These are phyloP conservation scores for Lactarius hatsudake DNA, from an alignment of 768 basidiomycete genomes.

Conservation along the genomic window DNA sequence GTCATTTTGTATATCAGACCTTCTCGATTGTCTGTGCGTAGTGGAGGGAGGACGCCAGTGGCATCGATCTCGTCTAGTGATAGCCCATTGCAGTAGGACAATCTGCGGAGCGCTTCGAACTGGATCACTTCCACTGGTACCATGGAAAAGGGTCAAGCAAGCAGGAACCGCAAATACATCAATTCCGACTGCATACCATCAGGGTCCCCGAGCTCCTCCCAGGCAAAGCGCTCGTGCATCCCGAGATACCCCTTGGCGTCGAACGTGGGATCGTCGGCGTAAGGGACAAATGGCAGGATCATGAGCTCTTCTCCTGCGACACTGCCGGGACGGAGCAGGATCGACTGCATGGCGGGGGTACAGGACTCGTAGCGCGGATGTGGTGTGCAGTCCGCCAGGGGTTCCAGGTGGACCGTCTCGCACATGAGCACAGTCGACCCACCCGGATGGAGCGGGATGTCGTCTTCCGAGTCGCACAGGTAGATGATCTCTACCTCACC, in stretches of 20 bases:
- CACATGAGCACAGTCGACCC: constrained; percentile 6
- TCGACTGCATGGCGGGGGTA: constrained; percentile 46
- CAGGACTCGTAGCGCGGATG: constrained; percentile 55
- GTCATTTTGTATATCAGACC: constrained; percentile 26
- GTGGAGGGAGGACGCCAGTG: constrained; percentile 45
- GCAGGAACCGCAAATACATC: neutral
- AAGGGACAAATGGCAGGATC: constrained; percentile 58
- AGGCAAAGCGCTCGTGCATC: constrained; percentile 47
- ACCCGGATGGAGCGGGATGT: constrained; percentile 8
- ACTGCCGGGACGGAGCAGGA: constrained; percentile 33
- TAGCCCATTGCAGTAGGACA: constrained; percentile 41
- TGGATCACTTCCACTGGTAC: constrained; percentile 49
- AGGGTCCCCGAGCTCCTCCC: constrained; percentile 45
- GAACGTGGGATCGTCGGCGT: constrained; percentile 59
- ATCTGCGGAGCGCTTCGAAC: constrained; percentile 45
- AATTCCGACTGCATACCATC: constrained; percentile 38
- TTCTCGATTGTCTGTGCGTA: neutral
- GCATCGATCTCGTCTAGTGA: constrained; percentile 46
- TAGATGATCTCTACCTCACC: constrained; percentile 11
- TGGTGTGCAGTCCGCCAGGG: constrained; percentile 22
- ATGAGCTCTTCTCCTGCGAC: constrained; percentile 43
- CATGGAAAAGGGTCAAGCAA: neutral
- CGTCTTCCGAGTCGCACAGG: constrained; percentile 16
- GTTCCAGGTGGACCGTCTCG: neutral
- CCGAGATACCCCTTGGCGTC: constrained; percentile 38